A percentile compares a stretch with the other conserved stretches of the same genome.
Evolutionary conservation across 163 green algal species (phyloP).

Genomic region (Trebouxiophyceae sp.): DNA sequence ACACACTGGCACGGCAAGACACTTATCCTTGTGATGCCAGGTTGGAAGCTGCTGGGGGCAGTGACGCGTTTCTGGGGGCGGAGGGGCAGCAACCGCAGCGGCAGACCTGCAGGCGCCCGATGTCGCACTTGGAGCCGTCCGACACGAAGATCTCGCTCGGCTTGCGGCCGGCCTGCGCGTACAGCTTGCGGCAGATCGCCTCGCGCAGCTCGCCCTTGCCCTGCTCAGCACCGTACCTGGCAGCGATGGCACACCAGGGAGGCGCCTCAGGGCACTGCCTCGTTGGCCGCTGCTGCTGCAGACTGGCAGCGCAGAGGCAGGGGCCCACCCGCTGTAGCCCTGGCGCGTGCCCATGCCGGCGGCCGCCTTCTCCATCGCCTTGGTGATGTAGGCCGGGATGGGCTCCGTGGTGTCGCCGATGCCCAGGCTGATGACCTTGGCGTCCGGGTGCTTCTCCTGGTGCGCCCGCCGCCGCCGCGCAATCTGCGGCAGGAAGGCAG

Average conservation of each 20-base stretch:
- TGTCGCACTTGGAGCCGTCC: slow-evolving; percentile 99
- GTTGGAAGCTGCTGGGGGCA: too few species aligned
- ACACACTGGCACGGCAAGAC: too few species aligned
- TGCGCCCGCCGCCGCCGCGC: slow-evolving; percentile 75
- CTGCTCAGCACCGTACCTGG: slow-evolving; percentile 92
- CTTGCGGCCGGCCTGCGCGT: slow-evolving; percentile 56
- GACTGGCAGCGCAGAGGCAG: too few species aligned
- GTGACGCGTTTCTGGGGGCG: too few species aligned
- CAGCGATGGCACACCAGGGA: too few species aligned
- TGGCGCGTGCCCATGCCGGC: slow-evolving; percentile 79
- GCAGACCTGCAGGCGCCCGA: slow-evolving; percentile 76
- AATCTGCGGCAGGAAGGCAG: too few species aligned
- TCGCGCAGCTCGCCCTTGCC: slow-evolving; percentile 73
- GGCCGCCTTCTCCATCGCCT: slow-evolving; percentile 75
- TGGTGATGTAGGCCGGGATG: slow-evolving; percentile 81
- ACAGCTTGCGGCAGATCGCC: slow-evolving; percentile 74
- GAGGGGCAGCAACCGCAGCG: background rate
- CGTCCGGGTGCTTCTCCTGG: slow-evolving; percentile 86
- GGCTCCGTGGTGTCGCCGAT: slow-evolving; percentile 99
- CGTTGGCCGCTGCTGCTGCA: too few species aligned
- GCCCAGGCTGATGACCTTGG: slow-evolving; percentile 94
- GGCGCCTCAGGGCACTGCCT: too few species aligned
- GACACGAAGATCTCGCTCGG: slow-evolving; percentile 92
- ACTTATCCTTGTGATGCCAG: too few species aligned
- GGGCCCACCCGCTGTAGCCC: slow-evolving; percentile 86